Conservation (phyloP, 2,329 filamentous ascomycete genomes). For the Nemania sp. region DNA sequence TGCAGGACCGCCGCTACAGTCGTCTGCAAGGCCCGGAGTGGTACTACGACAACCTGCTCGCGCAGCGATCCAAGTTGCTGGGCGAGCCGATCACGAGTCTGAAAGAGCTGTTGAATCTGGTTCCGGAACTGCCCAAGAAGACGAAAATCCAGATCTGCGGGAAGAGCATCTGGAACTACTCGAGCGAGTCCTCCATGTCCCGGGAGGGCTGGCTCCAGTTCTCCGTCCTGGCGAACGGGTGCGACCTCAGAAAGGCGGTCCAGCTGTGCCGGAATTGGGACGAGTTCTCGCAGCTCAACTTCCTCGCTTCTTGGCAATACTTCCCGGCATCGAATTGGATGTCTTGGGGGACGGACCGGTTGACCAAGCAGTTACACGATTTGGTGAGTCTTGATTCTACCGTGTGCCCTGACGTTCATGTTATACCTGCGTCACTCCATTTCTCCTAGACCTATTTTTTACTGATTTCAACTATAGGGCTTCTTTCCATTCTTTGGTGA, state of each 20-base stretch:
- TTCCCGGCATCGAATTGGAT: constrained; percentile 53
- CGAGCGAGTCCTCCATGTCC: constrained; percentile 51
- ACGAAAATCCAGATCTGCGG: constrained; percentile 53
- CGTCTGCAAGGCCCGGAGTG: constrained; percentile 24
- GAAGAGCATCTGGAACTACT: constrained; percentile 56
- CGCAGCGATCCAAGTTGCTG: constrained; percentile 41
- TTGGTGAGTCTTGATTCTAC: constrained; percentile 39
- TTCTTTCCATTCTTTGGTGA: constrained; percentile 38
- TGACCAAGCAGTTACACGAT: constrained; percentile 47
- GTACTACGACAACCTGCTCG: constrained; percentile 39
- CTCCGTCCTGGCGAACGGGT: constrained; percentile 54
- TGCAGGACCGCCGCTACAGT: constrained; percentile 28
- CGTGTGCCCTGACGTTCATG: not conserved
- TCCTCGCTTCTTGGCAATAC: constrained; percentile 50
- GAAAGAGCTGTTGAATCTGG: not conserved
- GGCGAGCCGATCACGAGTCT: constrained; percentile 5
- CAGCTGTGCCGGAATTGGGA: constrained; percentile 55
- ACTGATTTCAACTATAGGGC: constrained; percentile 27
- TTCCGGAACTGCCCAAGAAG: constrained; percentile 38
- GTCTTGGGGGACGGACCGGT: constrained; percentile 45
- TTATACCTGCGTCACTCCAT: not conserved
- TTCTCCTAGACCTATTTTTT: not conserved
- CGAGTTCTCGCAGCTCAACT: constrained; percentile 54
- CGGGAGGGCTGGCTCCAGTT: constrained; percentile 56
- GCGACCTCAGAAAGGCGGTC: constrained; percentile 49